Conservation (phyloP, 495 filamentous ascomycete genomes). For the Trichoderma virens region DNA sequence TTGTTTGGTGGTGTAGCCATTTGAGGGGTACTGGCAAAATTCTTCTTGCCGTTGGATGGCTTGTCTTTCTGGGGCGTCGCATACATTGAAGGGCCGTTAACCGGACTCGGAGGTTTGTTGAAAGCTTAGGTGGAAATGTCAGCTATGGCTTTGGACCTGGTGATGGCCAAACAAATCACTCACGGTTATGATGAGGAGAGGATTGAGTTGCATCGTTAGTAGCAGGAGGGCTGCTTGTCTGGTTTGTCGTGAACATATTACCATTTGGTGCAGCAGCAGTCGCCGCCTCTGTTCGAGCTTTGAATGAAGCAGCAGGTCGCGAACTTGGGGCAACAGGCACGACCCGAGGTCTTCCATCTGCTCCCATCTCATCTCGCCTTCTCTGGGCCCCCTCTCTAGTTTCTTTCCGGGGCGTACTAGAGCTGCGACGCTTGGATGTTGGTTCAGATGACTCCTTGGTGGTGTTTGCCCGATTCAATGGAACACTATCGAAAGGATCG, state of each 20-base stretch:
- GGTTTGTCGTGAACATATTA: background rate
- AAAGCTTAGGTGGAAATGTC: slow-evolving; percentile 6
- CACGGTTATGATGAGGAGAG: background rate
- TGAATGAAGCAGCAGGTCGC: background rate
- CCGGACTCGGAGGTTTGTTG: slow-evolving; percentile 6
- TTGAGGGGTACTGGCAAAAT: background rate
- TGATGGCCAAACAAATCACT: background rate
- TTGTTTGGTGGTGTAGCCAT: background rate
- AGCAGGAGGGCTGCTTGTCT: background rate
- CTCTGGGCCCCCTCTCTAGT: background rate
- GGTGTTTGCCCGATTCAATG: slow-evolving; percentile 33
- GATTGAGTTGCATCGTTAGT: background rate
- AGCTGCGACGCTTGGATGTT: slow-evolving; percentile 22
- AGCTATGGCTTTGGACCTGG: background rate
- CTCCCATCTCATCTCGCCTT: background rate
- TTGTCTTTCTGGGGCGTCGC: slow-evolving; percentile 13
- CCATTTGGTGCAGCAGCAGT: background rate
- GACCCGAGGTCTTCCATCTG: background rate
- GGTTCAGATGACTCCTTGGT: slow-evolving; percentile 18
- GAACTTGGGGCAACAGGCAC: slow-evolving; percentile 1
- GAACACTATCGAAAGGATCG: slow-evolving; percentile 37
- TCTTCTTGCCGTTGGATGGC: background rate
- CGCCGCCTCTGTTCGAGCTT: background rate
- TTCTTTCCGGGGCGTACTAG: slow-evolving; percentile 18
- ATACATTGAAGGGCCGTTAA: slow-evolving; percentile 31